Evolutionary conservation across 148 eudicot species (phyloP), one percentile per base, ranked within the genome.

Genomic region (Bassia scoparia): DNA sequence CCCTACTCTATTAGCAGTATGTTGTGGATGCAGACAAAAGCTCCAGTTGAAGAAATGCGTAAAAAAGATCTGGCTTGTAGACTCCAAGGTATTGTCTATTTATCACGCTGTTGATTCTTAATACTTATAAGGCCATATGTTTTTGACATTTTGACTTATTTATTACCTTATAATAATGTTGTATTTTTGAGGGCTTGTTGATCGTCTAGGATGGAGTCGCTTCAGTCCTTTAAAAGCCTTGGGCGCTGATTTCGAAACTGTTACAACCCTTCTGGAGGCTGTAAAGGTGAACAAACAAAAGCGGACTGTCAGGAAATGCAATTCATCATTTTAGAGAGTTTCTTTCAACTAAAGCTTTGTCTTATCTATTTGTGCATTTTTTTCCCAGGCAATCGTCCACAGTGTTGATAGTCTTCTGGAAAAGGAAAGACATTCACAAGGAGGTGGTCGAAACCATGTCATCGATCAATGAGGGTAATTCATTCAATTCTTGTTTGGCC

Each of bases 51-150:
- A 79, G 89, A 93, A 81, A 74, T 82, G 31, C 85, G 98, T 68
- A 87, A n/a, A 93, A 79, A 93, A 84, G 84, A 87, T 93, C 74
- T 93, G 96, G 96, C 94, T 93, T 14, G 94, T 93, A n/a, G 98
- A 93, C 84, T 90, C 98, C 17, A 93, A 90, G 90, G 97, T 90
- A 80, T 9, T 31, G 14, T 66, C 69, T 20, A 44, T n/a, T 24
- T 0, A 38, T 61, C 23, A 33, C 30, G 58, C 41, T 68, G 27
- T 29, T 37, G 70, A 61, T 50, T 53, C n/a, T 37, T 74, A 21
- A 26, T n/a, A 31, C 6, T 24, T 17, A n/a, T 27, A 48, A 48
- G 34, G 33, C 18, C 34, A 69, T 68, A 11, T 1, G 44, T 62
- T 29, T n/a, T 1, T 26, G 11, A 14, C 17, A n/a, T 49, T 2